A percentile compares a stretch with the other conserved stretches of the same genome.
Evolutionary conservation across 169 alveolate species (phyloP).

Genomic region (Sarcocystis neurona): DNA sequence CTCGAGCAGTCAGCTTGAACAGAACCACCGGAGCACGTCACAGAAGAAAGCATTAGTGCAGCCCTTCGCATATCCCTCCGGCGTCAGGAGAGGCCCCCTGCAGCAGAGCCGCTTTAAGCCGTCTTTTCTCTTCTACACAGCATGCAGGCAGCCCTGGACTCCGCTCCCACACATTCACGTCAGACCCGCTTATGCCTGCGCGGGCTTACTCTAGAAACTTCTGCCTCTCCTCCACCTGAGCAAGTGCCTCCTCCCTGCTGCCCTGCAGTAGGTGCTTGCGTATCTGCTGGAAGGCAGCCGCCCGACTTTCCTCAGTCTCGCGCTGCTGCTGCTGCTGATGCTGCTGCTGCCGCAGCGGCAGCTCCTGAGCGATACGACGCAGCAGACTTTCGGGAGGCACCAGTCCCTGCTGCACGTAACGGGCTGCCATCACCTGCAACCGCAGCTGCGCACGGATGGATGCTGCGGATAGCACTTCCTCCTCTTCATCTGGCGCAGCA

Average conservation of each 20-base stretch:
- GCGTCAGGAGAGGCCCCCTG: no score
- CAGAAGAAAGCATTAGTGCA: no score
- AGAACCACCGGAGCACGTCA: no score
- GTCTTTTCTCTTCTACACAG: no score
- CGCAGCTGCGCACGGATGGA: slow-evolving; percentile 10
- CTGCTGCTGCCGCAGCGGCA: neutral
- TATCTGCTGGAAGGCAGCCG: neutral
- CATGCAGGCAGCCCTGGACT: no score
- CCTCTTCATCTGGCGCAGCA: slow-evolving; percentile 2
- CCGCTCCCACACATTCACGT: no score
- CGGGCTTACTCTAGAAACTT: slow-evolving; percentile 10
- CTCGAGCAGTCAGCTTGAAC: no score
- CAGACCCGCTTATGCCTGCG: no score
- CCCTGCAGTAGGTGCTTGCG: neutral
- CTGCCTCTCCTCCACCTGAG: slow-evolving; percentile 20
- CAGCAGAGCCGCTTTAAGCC: no score
- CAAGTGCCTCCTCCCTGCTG: slow-evolving; percentile 22
- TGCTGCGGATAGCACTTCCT: neutral
- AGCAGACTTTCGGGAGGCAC: slow-evolving; percentile 23
- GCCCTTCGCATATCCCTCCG: no score
- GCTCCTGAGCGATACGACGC: neutral
- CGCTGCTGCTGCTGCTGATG: neutral
- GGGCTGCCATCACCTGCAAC: slow-evolving; percentile 21
- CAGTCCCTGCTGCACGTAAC: slow-evolving; percentile 22
- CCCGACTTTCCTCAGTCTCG: neutral